phyloP scores from a whole-genome alignment of 805 yeast genomes.

The Spencermartinsiella europaea region DNA sequence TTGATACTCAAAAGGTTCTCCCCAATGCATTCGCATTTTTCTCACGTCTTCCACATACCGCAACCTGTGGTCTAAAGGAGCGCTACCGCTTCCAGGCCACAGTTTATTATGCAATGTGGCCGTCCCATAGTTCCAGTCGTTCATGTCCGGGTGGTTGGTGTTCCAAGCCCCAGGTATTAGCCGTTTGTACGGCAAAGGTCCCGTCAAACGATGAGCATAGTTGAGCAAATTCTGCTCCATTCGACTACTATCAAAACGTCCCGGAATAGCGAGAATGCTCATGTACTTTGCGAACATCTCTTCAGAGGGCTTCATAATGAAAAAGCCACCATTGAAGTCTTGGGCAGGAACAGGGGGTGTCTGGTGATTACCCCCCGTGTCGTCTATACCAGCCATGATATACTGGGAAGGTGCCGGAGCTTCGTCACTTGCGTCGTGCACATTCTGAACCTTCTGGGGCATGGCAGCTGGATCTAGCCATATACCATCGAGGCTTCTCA shows the following conservation, averaged over 20 bases:
- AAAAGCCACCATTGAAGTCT: constrained; percentile 14
- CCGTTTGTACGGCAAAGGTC: constrained; percentile 11
- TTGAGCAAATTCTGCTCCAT: constrained; percentile 15
- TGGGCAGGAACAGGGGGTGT: constrained; percentile 11
- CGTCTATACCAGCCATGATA: constrained; percentile 13
- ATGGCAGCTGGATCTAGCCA: constrained; percentile 10
- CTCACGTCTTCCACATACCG: not conserved
- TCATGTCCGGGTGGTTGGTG: constrained; percentile 11
- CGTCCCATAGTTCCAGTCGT: constrained; percentile 9
- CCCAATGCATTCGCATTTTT: not conserved
- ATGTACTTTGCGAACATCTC: constrained; percentile 6
- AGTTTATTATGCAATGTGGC: constrained; percentile 15
- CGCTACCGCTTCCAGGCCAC: not conserved
- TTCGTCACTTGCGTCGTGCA: constrained; percentile 7
- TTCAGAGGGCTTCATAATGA: constrained; percentile 6
- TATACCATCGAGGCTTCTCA: constrained; percentile 7
- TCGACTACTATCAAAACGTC: constrained; percentile 1
- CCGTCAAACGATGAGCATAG: constrained; percentile 11
- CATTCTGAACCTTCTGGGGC: not conserved
- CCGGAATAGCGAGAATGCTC: constrained; percentile 8
- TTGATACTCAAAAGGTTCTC: not conserved
- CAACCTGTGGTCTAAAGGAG: not conserved
- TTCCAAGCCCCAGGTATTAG: constrained; percentile 13
- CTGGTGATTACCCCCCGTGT: constrained; percentile 4
- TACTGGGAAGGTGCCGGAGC: constrained; percentile 7